Evolutionary conservation across 2,329 filamentous ascomycete genomes (phyloP), one percentile per base, ranked within the genome.

Genomic region (Botrytis paeoniae): DNA sequence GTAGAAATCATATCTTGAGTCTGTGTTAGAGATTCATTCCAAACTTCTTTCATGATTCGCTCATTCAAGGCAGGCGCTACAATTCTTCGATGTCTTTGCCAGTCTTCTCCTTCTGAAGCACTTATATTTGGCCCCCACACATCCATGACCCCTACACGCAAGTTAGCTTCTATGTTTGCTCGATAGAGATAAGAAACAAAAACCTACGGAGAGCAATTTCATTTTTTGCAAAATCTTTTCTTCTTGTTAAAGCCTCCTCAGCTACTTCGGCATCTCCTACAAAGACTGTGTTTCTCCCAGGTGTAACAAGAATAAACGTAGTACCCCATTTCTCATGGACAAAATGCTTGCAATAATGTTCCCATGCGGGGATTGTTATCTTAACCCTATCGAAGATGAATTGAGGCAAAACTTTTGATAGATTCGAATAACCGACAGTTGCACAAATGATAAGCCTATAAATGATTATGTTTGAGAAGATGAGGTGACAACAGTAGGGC

Each of bases 51-150:
- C 45, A 81, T 83, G 60, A 81, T 82, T 62, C 81, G 80, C 72
- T 85, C 83, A 62, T 82, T 84, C 75, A 85, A 85, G 25, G 80
- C 79, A 1, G 81, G 78, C 22, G 83, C 82, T 7, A 81, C 82
- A 54, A 84, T 78, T 70, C 81, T 83, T 12, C 84, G 80, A 71
- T 85, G 83, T 37, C 83, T 80, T 25, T 80, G 73, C 84, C 84
- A 85, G 48, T 81, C 78, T 65, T 79, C 74, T 41, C 80, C 79
- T 76, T 80, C 57, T 70, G 80, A 81, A 25, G 64, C 64, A 41
- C 45, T 41, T 20, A 68, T 68, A 14, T 68, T 68, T 41, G 64
- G 35, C 10, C 64, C 64, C 12, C 51, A 68, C 4, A 68, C 35
- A 37, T 68, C 64, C 64, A 68, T 68, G 7, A 68, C n/a, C 18